Base-by-base conservation (phyloP, 2,329 filamentous ascomycete species). In the Monosporascus sp. region DNA sequence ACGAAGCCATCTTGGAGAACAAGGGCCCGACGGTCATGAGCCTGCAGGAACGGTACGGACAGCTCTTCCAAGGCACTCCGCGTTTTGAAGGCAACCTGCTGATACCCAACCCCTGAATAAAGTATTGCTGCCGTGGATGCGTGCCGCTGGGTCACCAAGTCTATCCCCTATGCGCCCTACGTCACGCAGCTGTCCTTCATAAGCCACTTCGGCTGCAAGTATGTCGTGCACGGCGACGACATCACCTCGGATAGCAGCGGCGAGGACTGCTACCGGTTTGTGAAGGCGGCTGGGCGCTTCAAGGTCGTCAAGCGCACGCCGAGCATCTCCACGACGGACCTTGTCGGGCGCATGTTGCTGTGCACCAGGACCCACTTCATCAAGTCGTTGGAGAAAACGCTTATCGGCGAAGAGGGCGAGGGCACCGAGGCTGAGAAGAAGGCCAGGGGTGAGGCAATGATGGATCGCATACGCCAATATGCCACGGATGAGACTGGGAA, bases 21-120 rank as follows among this genome's bases (percentile, higher is more conserved):
- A 99, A 99, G 75, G 94, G 94, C 7, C 94, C 94, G 1, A 97
- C 93, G 0, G 94, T 99, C 62, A 99, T 99, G 94, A 93, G 84
- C 53, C 78, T 97, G 53, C 80, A 87, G 61, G 94, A 99, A 80
- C 87, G 93, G 87, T 82, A 74, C 66, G 67, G 58, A 51, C 50
- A 50, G 44, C 41, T 51, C 56, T 60, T 59, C 55, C 53, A 46
- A 31, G 50, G 46, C 44, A 54, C 54, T 51, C 47, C 50, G 24
- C 47, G 55, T 53, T 57, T 52, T 62, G 51, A 62, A 48, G 54
- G 49, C 60, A 51, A 59, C 63, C 60, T 60, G 62, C 65, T 68
- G 57, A 65, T 57, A 54, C 51, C 54, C 50, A 37, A 6, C 35
- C 52, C 38, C 41, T 27, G 50, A 22, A 58, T 60, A 56, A 69